These are phyloP conservation scores for Komagataella pseudopastoris DNA, from an alignment of 805 yeast genomes.

Conservation along the genomic window DNA sequence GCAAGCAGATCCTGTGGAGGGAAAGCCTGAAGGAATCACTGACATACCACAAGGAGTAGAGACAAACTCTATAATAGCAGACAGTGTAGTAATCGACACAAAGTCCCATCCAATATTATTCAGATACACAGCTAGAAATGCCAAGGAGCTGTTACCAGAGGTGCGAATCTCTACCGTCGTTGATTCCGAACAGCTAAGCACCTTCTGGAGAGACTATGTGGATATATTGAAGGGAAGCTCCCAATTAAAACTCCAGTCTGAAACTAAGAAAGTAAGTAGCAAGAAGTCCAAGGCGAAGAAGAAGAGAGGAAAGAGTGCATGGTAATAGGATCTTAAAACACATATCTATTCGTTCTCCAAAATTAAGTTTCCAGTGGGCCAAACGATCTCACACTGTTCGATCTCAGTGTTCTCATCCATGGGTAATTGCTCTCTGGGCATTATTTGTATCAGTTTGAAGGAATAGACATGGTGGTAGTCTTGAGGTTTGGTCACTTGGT, in stretches of 20 bases:
- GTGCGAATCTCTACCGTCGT: background rate
- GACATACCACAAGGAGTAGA: background rate
- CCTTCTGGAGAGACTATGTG: background rate
- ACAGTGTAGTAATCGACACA: background rate
- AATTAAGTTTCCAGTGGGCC: slow-evolving; percentile 55
- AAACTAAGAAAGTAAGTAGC: background rate
- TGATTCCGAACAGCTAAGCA: background rate
- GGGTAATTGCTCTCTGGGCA: slow-evolving; percentile 37
- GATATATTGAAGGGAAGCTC: background rate
- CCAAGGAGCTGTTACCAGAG: background rate
- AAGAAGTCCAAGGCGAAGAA: background rate
- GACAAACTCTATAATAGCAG: background rate
- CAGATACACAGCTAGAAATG: background rate
- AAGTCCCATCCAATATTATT: background rate
- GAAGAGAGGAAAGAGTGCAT: background rate
- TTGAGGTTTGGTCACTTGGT: slow-evolving; percentile 16
- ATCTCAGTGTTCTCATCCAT: slow-evolving; percentile 16
- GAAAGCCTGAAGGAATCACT: background rate
- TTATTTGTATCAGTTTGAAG: slow-evolving; percentile 40
- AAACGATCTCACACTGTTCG: slow-evolving; percentile 30
- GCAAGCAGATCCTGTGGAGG: background rate
- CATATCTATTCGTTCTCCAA: slow-evolving; percentile 1
- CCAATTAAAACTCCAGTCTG: background rate
- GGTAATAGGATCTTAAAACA: background rate
- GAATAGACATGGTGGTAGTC: slow-evolving; percentile 30